These are phyloP conservation scores for Rhodotorula diobovata DNA, from an alignment of 768 basidiomycete species.

Conservation along the genomic window DNA sequence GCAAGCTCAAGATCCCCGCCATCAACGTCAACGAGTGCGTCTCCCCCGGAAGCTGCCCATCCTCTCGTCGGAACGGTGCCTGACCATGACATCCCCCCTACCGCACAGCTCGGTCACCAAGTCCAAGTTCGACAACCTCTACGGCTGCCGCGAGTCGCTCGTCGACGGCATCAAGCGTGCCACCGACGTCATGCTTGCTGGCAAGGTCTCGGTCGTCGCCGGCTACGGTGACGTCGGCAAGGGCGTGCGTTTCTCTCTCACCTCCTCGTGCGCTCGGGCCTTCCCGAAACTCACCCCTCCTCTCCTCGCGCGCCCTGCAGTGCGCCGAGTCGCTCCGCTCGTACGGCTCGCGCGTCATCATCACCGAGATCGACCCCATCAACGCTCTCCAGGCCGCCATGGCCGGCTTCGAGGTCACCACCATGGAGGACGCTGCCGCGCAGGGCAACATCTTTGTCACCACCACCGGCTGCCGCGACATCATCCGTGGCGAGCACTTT, in stretches of 20 bases:
- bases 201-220: constrained; percentile 97
- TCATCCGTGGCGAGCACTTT: constrained; percentile 90
- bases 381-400: constrained; percentile 99
- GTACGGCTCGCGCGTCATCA: constrained; percentile 92
- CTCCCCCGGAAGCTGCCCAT: no score
- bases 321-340: constrained; percentile 94
- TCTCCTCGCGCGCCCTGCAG: constrained; percentile 49
- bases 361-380: constrained; percentile 99
- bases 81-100: no score
- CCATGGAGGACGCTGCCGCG: constrained; percentile 94
- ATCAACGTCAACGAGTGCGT: constrained; percentile 81
- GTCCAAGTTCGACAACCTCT: constrained; percentile 95
- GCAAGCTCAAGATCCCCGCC: constrained; percentile 91
- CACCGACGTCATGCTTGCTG: constrained; percentile 99
- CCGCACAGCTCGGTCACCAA: constrained; percentile 89
- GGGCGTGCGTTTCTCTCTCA: constrained; percentile 63
- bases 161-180: constrained; percentile 99
- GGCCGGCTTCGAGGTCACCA: constrained; percentile 98
- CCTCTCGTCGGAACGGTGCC: neutral
- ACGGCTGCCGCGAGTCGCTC: constrained; percentile 98
- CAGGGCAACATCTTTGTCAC: constrained; percentile 91
- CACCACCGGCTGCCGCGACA: constrained; percentile 97
- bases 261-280: neutral
- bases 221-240: constrained; percentile 99
- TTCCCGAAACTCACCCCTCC: neutral